phyloP scores from a whole-genome alignment of 306 rosid genomes.

The Cicer bijugum region DNA sequence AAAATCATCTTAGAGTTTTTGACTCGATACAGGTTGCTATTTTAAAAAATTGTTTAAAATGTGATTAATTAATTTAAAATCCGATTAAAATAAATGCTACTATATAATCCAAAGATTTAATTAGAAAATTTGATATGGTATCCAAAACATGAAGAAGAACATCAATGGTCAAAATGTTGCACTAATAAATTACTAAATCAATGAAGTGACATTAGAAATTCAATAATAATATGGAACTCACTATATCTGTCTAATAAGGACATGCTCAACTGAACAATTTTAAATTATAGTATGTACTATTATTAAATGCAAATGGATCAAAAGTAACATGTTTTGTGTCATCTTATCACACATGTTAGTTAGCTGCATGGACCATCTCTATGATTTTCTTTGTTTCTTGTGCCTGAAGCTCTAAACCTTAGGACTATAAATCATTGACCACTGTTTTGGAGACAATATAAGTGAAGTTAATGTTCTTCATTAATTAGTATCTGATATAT shows the following conservation, averaged over 20 bases:
- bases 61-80: neutral
- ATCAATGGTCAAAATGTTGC: neutral
- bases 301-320: conserved; percentile 23
- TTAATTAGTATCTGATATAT: neutral
- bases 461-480: conserved; percentile 28
- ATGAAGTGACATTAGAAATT: neutral
- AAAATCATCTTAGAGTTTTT: too few species aligned
- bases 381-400: conserved; percentile 35
- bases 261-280: conserved; percentile 48
- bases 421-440: conserved; percentile 40
- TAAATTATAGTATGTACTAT: conserved; percentile 2
- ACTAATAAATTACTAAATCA: neutral
- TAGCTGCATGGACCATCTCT: conserved; percentile 51
- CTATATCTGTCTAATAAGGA: conserved; percentile 28
- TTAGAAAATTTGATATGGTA: neutral
- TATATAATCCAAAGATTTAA: neutral
- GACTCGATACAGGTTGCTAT: too few species aligned
- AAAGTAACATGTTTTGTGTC: conserved; percentile 28
- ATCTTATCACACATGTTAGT: conserved; percentile 48
- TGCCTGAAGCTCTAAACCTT: conserved; percentile 14
- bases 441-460: conserved; percentile 27
- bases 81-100: neutral
- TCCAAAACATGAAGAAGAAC: conserved; percentile 4
- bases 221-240: conserved; percentile 19
- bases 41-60: neutral